Evolutionary conservation across 2,329 filamentous ascomycete species (phyloP).

Genomic region (Xylaria sp.): DNA sequence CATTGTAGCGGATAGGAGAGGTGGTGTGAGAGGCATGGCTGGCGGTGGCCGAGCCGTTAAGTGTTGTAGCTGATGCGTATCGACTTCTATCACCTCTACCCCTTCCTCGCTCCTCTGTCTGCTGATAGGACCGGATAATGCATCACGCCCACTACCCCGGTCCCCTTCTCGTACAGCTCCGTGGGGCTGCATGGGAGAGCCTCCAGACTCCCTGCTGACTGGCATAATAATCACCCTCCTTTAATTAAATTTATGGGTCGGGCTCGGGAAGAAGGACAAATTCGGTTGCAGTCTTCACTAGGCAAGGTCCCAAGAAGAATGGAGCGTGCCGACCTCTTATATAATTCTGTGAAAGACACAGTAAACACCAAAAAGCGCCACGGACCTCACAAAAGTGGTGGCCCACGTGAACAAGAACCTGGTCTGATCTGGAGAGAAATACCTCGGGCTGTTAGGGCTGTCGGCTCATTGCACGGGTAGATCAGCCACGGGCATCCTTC

Average conservation of each 20-base stretch:
- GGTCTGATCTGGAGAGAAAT: conserved; percentile 27
- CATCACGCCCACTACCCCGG: conserved; percentile 4
- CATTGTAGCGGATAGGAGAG: conserved; percentile 38
- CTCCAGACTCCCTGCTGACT: conserved; percentile 21
- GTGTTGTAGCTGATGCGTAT: conserved; percentile 29
- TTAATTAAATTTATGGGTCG: conserved; percentile 31
- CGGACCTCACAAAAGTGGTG: conserved; percentile 21
- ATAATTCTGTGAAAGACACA: conserved; percentile 20
- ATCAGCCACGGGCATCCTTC: conserved; percentile 39
- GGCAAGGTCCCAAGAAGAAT: conserved; percentile 4
- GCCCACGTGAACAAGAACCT: conserved; percentile 23
- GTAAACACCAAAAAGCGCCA: conserved; percentile 22
- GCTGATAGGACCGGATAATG: conserved; percentile 15
- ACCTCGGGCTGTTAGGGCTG: conserved; percentile 30
- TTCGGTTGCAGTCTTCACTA: conserved; percentile 16
- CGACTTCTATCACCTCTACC: conserved; percentile 14
- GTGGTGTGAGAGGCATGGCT: conserved; percentile 46
- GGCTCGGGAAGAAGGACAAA: conserved; percentile 22
- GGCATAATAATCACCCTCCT: conserved; percentile 28
- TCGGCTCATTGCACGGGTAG: conserved; percentile 27
- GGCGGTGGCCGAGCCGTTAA: conserved; percentile 38
- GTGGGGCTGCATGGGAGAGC: conserved; percentile 11
- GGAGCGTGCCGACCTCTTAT: conserved; percentile 20
- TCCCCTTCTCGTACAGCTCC: conserved; percentile 6
- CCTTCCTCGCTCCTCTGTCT: conserved; percentile 14